Conservation (phyloP, 108 stramenopile species). For the Asterionellopsis glacialis region DNA sequence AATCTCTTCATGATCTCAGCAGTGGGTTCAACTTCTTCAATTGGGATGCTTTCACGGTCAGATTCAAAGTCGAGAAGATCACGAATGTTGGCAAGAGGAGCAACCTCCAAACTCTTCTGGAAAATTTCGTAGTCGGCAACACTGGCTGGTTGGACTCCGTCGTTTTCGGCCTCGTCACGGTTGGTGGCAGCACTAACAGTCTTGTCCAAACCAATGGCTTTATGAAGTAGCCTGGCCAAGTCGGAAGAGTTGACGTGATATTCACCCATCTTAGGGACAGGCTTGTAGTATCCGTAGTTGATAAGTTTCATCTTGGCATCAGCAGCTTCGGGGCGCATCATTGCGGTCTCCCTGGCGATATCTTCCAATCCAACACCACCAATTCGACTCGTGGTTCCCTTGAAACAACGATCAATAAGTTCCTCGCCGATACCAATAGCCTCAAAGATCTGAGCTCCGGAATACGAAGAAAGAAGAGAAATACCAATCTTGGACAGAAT, state of each 20-base stretch:
- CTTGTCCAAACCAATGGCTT: constrained; percentile 87
- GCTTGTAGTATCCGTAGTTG: constrained; percentile 91
- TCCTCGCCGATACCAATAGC: constrained; percentile 90
- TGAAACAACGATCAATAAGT: constrained; percentile 87
- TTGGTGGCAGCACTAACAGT: constrained; percentile 71
- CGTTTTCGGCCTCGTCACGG: constrained; percentile 71
- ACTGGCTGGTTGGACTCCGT: constrained; percentile 68
- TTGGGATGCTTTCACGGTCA: constrained; percentile 73
- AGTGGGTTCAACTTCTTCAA: constrained; percentile 82
- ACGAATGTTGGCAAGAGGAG: constrained; percentile 88
- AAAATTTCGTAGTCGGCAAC: constrained; percentile 88
- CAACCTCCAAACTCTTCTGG: constrained; percentile 70
- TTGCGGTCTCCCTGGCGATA: constrained; percentile 75
- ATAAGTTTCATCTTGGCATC: constrained; percentile 70
- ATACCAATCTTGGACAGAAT: constrained; percentile 96
- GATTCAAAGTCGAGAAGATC: constrained; percentile 89
- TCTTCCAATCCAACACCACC: constrained; percentile 74
- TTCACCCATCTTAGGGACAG: constrained; percentile 86
- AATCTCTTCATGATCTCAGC: constrained; percentile 89
- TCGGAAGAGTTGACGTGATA: constrained; percentile 93
- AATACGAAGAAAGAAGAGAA: constrained; percentile 88
- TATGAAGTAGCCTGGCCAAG: constrained; percentile 88
- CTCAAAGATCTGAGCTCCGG: constrained; percentile 96
- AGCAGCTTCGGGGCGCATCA: constrained; percentile 80
- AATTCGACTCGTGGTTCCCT: constrained; percentile 91